Evolutionary conservation across 495 filamentous ascomycete genomes (phyloP).

Genomic region (Penicillium longicatenatum): DNA sequence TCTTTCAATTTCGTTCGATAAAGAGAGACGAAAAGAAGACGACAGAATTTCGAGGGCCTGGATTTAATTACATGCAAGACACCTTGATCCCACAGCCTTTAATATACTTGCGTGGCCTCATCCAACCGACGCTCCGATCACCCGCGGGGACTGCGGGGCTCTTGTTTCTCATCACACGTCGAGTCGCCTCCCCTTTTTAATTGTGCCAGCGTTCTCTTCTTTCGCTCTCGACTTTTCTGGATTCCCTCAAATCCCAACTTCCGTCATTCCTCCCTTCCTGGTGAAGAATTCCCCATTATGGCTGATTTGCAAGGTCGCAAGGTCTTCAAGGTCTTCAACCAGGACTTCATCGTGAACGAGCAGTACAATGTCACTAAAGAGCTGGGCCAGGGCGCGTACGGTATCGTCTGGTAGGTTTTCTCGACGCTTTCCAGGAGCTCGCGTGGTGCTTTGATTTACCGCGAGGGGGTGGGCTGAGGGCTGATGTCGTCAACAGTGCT

Average conservation of each 20-base stretch:
- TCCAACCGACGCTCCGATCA: slow-evolving; percentile 19
- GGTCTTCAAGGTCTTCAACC: slow-evolving; percentile 99
- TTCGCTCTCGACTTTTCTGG: slow-evolving; percentile 11
- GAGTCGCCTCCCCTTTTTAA: slow-evolving; percentile 10
- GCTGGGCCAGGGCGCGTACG: slow-evolving; percentile 95
- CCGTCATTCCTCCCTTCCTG: slow-evolving; percentile 12
- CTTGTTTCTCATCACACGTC: slow-evolving; percentile 21
- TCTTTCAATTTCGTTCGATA: not conserved
- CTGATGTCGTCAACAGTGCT: slow-evolving; percentile 58
- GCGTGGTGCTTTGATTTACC: not conserved
- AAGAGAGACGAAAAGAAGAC: not conserved
- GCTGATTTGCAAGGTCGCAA: slow-evolving; percentile 82
- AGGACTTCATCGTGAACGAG: slow-evolving; percentile 98
- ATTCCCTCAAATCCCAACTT: slow-evolving; percentile 7
- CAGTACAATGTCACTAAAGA: slow-evolving; percentile 99
- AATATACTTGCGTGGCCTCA: slow-evolving; percentile 11
- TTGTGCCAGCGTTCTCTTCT: slow-evolving; percentile 8
- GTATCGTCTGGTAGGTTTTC: slow-evolving; percentile 87
- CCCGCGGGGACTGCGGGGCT: slow-evolving; percentile 34
- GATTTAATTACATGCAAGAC: no score
- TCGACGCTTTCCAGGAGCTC: not conserved
- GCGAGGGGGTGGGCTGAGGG: not conserved
- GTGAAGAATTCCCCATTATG: slow-evolving; percentile 49
- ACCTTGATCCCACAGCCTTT: no score
- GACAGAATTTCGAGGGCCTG: not conserved